Percentiles rank a stretch among this genome's conserved stretches.
These are phyloP conservation scores for Leucogyrophana mollusca DNA, from an alignment of 768 basidiomycete genomes.

Conservation along the genomic window DNA sequence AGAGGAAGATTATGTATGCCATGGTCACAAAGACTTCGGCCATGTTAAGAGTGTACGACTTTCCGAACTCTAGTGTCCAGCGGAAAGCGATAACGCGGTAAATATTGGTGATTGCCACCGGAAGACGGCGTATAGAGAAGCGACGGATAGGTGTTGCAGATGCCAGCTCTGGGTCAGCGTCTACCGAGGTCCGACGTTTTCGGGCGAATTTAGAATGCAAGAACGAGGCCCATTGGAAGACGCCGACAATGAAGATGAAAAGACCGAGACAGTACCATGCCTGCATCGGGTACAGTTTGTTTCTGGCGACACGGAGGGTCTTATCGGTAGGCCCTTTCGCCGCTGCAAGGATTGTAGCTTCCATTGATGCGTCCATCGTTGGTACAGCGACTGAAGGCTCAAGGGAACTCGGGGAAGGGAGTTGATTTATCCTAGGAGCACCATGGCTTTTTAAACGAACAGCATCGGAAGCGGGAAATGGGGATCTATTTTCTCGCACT, in stretches of 20 bases:
- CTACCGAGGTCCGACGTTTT: not conserved
- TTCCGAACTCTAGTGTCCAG: conserved; percentile 41
- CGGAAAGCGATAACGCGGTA: conserved; percentile 48
- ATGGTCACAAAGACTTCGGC: conserved; percentile 46
- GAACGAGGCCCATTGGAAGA: conserved; percentile 11
- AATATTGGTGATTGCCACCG: conserved; percentile 33
- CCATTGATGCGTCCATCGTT: not conserved
- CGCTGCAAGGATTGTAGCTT: not conserved
- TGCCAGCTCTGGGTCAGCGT: conserved; percentile 5
- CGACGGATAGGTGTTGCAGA: conserved; percentile 21
- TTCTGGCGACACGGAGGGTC: not conserved
- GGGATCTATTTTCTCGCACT: not conserved
- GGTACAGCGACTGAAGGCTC: not conserved
- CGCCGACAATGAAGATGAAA: conserved; percentile 10
- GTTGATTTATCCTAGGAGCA: not conserved
- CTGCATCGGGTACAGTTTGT: conserved; percentile 8
- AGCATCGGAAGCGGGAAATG: not conserved
- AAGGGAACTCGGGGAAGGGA: not conserved
- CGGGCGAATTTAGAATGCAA: conserved; percentile 12
- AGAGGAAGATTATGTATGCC: conserved; percentile 41
- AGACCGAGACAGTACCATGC: conserved; percentile 12
- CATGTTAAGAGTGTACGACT: conserved; percentile 31
- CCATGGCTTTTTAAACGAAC: not conserved
- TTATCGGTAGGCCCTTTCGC: conserved; percentile 2
- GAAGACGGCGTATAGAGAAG: conserved; percentile 38